These are phyloP conservation scores for Trichomonascus vanleenenianus DNA, from an alignment of 805 yeast genomes.

Conservation along the genomic window DNA sequence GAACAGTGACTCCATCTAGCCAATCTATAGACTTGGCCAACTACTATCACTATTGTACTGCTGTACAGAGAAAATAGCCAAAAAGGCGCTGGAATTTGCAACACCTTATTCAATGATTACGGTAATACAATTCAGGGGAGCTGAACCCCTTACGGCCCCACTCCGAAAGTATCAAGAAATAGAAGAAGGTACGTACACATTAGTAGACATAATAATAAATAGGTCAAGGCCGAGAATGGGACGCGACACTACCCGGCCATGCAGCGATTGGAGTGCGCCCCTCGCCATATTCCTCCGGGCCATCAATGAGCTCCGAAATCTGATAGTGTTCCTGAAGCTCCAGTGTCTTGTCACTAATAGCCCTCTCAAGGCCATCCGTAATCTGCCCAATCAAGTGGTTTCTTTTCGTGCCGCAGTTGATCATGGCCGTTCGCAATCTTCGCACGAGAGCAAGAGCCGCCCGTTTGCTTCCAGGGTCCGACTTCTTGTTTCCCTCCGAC, in stretches of 20 bases:
- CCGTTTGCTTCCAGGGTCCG: conserved; percentile 4
- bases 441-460: conserved; percentile 9
- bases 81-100: no score
- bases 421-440: conserved; percentile 7
- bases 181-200: no score
- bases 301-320: conserved; percentile 1
- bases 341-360: conserved; percentile 6
- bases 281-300: background rate
- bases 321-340: conserved; percentile 2
- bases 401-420: conserved; percentile 2
- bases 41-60: no score
- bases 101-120: no score
- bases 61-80: no score
- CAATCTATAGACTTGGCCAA: background rate
- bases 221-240: conserved; percentile 4
- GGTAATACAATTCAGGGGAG: no score
- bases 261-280: conserved; percentile 7
- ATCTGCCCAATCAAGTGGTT: conserved; percentile 8
- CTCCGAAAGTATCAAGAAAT: no score
- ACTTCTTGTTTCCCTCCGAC: conserved; percentile 10
- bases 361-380: conserved; percentile 5
- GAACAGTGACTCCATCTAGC: conserved; percentile 45
- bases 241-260: conserved; percentile 17
- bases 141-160: no score
- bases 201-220: background rate